Evolutionary conservation across 2,329 filamentous ascomycete genomes (phyloP).

Genomic region (Neurospora crassa): DNA sequence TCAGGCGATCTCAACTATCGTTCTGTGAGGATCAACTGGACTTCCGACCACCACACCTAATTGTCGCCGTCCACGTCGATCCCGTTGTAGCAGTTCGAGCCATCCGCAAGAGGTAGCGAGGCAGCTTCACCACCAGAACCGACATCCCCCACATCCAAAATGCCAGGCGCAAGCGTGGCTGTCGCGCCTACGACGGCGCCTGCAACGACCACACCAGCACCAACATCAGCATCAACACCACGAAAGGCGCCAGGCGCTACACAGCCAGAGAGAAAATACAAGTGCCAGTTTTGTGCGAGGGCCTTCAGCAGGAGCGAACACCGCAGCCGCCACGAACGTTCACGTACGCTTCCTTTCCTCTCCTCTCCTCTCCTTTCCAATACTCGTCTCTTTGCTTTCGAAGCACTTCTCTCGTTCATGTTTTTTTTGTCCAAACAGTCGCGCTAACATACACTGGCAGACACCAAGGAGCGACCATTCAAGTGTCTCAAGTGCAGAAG

Average conservation of each 20-base stretch:
- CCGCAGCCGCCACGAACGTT: constrained; percentile 91
- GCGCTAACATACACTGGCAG: constrained; percentile 35
- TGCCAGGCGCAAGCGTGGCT: constrained; percentile 63
- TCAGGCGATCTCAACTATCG: constrained; percentile 52
- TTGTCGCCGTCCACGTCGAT: constrained; percentile 9
- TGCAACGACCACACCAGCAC: constrained; percentile 32
- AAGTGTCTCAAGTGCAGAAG: constrained; percentile 97
- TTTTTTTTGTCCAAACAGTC: constrained; percentile 1
- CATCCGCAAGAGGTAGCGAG: background rate
- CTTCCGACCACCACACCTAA: constrained; percentile 22
- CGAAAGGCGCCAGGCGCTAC: constrained; percentile 62
- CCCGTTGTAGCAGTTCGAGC: constrained; percentile 1
- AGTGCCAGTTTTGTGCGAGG: constrained; percentile 96
- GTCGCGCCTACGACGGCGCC: constrained; percentile 33
- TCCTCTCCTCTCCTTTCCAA: constrained; percentile 1
- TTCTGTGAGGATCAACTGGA: constrained; percentile 30
- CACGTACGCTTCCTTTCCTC: constrained; percentile 61
- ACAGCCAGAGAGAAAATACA: constrained; percentile 90
- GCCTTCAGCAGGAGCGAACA: constrained; percentile 98
- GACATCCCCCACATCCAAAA: constrained; percentile 35
- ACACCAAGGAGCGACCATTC: constrained; percentile 97
- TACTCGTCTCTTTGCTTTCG: constrained; percentile 3
- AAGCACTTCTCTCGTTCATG: background rate
- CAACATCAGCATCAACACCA: constrained; percentile 59
- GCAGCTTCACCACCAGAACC: constrained; percentile 15